Evolutionary conservation across 768 basidiomycete genomes (phyloP).

Genomic region (Phaeotremella fagi): DNA sequence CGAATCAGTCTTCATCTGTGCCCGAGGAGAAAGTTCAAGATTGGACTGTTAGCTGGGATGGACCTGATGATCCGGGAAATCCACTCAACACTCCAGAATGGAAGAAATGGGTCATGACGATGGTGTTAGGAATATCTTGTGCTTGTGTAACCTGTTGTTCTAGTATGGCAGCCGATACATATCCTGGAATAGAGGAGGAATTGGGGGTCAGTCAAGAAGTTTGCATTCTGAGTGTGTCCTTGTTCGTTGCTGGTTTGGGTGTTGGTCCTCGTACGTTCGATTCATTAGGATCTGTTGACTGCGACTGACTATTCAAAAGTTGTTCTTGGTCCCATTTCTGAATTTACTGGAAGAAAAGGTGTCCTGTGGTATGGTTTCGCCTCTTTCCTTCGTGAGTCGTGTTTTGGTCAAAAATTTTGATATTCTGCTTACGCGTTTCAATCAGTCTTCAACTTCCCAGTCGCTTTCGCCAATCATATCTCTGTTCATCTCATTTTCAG

Average conservation of each 20-base stretch:
- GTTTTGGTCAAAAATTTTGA: not conserved
- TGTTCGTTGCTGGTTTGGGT: slow-evolving; percentile 50
- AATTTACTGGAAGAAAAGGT: slow-evolving; percentile 62
- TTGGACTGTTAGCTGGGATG: slow-evolving; percentile 27
- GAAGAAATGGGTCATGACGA: slow-evolving; percentile 36
- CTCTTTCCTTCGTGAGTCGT: slow-evolving; percentile 53
- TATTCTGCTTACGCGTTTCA: no score
- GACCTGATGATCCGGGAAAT: slow-evolving; percentile 25
- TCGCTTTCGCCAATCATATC: slow-evolving; percentile 56
- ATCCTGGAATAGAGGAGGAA: slow-evolving; percentile 55
- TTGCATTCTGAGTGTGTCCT: slow-evolving; percentile 53
- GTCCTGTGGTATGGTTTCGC: slow-evolving; percentile 63
- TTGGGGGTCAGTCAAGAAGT: slow-evolving; percentile 59
- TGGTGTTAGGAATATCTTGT: slow-evolving; percentile 22
- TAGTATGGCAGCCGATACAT: slow-evolving; percentile 58
- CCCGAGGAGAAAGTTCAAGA: slow-evolving; percentile 2
- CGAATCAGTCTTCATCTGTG: not conserved
- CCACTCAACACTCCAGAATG: slow-evolving; percentile 32
- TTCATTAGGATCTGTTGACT: slow-evolving; percentile 44
- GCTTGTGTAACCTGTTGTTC: slow-evolving; percentile 47
- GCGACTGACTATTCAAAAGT: slow-evolving; percentile 37
- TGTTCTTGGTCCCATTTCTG: slow-evolving; percentile 50
- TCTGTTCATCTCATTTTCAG: slow-evolving; percentile 63
- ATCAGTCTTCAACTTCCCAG: slow-evolving; percentile 61
- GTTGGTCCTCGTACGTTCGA: slow-evolving; percentile 28